phyloP scores from a whole-genome alignment of 1,284 basidiomycete genomes.

The Boletus hoseneyae region DNA sequence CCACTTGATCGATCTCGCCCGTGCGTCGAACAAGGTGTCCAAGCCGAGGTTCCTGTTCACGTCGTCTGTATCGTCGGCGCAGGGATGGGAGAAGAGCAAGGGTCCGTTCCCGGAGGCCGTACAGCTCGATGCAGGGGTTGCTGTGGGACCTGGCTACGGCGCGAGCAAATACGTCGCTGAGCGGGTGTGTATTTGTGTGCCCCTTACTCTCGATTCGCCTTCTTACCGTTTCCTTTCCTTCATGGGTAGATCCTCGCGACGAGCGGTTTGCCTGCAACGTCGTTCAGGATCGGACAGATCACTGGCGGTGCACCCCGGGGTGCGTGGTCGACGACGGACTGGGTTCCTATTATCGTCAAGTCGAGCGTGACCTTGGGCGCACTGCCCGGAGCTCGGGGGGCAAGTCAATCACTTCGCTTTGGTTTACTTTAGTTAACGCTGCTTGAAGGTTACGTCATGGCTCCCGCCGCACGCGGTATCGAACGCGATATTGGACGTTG shows the following conservation, averaged over 20 bases:
- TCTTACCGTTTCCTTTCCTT: background rate
- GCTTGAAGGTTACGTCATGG: constrained; percentile 25
- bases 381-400: constrained; percentile 24
- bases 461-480: constrained; percentile 29
- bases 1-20: constrained; percentile 34
- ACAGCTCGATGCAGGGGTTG: constrained; percentile 14
- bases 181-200: constrained; percentile 19
- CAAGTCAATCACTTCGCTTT: constrained; percentile 3
- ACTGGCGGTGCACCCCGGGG: constrained; percentile 22
- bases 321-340: constrained; percentile 28
- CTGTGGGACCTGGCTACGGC: constrained; percentile 21
- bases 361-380: constrained; percentile 24
- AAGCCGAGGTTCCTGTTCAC: constrained; percentile 32
- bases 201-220: background rate
- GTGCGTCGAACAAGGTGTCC: constrained; percentile 20
- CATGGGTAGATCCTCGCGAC: constrained; percentile 19
- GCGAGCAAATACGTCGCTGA: constrained; percentile 27
- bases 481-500: constrained; percentile 23
- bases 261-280: constrained; percentile 18
- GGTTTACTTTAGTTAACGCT: background rate
- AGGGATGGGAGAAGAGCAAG: constrained; percentile 21
- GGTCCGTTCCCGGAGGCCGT: constrained; percentile 24
- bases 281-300: constrained; percentile 31
- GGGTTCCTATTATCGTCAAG: constrained; percentile 32
- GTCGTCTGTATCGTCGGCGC: constrained; percentile 25